These are phyloP conservation scores for Leccinum fibrillosum DNA, from an alignment of 768 basidiomycete species.

Conservation along the genomic window DNA sequence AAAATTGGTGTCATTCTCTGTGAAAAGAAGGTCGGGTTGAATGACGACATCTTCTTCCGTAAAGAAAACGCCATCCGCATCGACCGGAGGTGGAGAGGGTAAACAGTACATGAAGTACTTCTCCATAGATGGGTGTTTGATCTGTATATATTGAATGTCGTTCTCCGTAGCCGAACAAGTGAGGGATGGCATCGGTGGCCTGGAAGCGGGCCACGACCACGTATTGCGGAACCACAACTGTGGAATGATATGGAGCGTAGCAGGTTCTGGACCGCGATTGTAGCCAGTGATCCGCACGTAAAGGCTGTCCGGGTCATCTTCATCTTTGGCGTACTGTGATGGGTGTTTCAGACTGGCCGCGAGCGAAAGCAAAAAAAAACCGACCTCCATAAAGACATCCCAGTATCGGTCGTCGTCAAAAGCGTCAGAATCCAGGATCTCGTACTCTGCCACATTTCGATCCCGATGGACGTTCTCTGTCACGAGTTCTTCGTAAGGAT, in stretches of 20 bases:
- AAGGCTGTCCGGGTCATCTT: conserved; percentile 81
- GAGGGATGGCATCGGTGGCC: conserved; percentile 63
- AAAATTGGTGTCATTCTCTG: conserved; percentile 98
- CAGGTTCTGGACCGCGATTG: conserved; percentile 94
- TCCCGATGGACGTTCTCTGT: conserved; percentile 77
- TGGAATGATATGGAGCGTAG: conserved; percentile 90
- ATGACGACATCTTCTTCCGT: conserved; percentile 57
- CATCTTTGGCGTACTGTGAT: conserved; percentile 92
- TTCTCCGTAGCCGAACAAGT: conserved; percentile 46
- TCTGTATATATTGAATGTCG: conserved; percentile 61
- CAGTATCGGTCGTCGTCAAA: conserved; percentile 95
- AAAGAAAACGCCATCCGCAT: conserved; percentile 60
- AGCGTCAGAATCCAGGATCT: conserved; percentile 87
- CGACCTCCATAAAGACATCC: conserved; percentile 97
- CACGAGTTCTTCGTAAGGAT: conserved; percentile 93
- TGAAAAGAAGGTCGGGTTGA: conserved; percentile 86
- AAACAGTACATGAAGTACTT: conserved; percentile 84
- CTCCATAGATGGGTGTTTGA: conserved; percentile 70
- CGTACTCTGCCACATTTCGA: conserved; percentile 87
- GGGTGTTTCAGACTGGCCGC: conserved; percentile 2
- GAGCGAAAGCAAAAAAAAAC: conserved; percentile 24
- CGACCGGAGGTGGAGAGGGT: conserved; percentile 88
- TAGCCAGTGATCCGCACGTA: conserved; percentile 95
- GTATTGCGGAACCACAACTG: conserved; percentile 98
- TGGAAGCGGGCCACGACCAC: conserved; percentile 88